Base-by-base conservation (phyloP, 345 rosid genomes). In the Psidium friedrichsthalianum region DNA sequence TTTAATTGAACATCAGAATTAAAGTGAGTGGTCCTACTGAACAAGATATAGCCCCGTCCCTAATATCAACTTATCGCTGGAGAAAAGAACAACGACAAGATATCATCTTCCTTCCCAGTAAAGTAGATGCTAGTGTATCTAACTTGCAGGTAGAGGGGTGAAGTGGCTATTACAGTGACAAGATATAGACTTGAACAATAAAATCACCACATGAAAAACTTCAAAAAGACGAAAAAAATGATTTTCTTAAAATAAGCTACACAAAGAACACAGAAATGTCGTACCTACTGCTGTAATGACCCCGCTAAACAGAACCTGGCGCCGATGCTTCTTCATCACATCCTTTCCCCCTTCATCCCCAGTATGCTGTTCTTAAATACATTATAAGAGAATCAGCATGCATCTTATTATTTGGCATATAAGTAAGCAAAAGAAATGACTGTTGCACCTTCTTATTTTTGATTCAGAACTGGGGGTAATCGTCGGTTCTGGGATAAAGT, bases 211-310 rank as follows among this genome's bases (percentile, higher is more conserved):
- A 69, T 36, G 24, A 32, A 29, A 52, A 42, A 47, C 83, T 51
- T 52, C 15, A 5, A 52, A 29, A 51, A 82, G 56, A 82, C n/a
- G 15, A 15, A 29, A 51, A 27, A 47, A 32, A 36, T n/a, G 32
- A 82, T 82, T 15, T 52, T 82, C 56, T 27, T 36, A 51, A 15
- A 27, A 56, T 53, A 36, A 32, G 81, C 58, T 54, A 83, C 14
- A 20, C 78, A 69, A 32, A 64, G 32, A 25, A 57, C 56, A 61
- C 57, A 32, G 82, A 86, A 6, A 82, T 83, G 85, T 56, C 87
- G 88, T 90, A 95, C 99, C 99, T 85, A 97, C 90, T 87, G 99
- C 98, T 81, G 99, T 97, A 87, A 97, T 86, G 78, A 97, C 92
- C 83, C 99, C 99, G 86, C 98, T 97, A 78, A 92, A 95, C 49